A percentile compares a stretch with the other conserved stretches of the same genome.
Evolutionary conservation across 1,139 yeast genomes (phyloP).

Genomic region (Kodamaea plutei): DNA sequence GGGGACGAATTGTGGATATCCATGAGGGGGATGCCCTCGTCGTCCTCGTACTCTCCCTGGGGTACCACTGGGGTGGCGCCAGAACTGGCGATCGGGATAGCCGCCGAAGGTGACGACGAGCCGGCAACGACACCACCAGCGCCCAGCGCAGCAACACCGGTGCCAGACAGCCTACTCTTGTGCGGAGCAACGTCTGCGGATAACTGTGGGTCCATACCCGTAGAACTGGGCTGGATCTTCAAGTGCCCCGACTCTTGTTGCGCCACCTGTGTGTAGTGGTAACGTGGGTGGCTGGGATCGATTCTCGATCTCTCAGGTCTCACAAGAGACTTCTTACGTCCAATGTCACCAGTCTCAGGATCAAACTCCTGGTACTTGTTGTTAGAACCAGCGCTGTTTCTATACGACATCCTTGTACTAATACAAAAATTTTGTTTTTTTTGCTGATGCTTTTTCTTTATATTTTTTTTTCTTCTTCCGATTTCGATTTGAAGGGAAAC

Average conservation of each 20-base stretch:
- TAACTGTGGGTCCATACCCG: slow-evolving; percentile 63
- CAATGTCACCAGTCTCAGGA: slow-evolving; percentile 45
- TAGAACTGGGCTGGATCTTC: slow-evolving; percentile 63
- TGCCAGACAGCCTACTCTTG: slow-evolving; percentile 1
- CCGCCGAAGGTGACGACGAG: neutral
- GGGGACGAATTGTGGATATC: slow-evolving; percentile 23
- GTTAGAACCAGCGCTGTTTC: slow-evolving; percentile 19
- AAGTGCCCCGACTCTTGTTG: slow-evolving; percentile 63
- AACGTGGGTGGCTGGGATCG: slow-evolving; percentile 66
- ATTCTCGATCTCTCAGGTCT: slow-evolving; percentile 77
- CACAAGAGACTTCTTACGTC: slow-evolving; percentile 65
- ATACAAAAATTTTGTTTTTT: neutral
- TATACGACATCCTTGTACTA: slow-evolving; percentile 12
- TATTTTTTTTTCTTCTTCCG: slow-evolving; percentile 1
- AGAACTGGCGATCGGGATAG: neutral
- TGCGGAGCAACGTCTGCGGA: slow-evolving; percentile 6
- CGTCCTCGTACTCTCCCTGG: slow-evolving; percentile 17
- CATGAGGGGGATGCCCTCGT: slow-evolving; percentile 47
- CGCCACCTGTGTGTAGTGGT: slow-evolving; percentile 78
- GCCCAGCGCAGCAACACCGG: too few relatives aligned
- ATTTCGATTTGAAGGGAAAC: slow-evolving; percentile 1
- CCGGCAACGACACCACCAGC: too few relatives aligned
- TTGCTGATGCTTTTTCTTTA: slow-evolving; percentile 1
- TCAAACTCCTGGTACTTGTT: slow-evolving; percentile 41
- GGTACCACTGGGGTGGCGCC: slow-evolving; percentile 4